Percentiles rank a stretch among this genome's conserved stretches.
Conservation (phyloP, 2,329 filamentous ascomycete genomes). For the Cytospora chrysosperma region DNA sequence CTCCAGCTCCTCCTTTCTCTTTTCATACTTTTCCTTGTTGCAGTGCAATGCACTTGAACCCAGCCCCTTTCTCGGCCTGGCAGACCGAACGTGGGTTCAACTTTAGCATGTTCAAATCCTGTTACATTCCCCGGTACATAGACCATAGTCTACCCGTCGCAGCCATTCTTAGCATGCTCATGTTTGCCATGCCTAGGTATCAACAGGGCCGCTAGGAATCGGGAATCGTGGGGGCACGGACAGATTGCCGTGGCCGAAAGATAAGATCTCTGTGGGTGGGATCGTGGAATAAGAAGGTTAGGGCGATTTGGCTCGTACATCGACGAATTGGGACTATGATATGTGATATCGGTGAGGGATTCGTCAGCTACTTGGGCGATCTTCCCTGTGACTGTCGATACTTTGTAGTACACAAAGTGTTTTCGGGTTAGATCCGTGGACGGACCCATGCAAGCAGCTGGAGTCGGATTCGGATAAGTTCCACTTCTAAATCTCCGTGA, state of each 20-base stretch:
- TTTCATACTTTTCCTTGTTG: background rate
- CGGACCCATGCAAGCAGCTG: background rate
- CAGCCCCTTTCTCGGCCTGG: background rate
- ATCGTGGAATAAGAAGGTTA: background rate
- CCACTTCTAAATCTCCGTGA: background rate
- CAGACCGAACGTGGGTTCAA: background rate
- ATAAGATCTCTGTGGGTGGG: background rate
- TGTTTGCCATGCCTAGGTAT: background rate
- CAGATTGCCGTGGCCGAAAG: no score
- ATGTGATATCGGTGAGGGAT: background rate
- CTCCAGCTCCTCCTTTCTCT: background rate
- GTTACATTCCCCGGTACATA: no score
- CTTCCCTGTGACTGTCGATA: background rate
- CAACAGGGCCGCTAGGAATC: no score
- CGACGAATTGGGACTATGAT: background rate
- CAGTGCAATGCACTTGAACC: background rate
- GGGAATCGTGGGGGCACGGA: background rate
- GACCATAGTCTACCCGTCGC: no score
- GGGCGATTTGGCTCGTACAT: background rate
- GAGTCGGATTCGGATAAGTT: background rate
- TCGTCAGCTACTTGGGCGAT: background rate
- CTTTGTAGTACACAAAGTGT: no score
- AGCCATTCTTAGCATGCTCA: background rate
- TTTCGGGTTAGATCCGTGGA: background rate
- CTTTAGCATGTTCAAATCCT: background rate